Base-by-base conservation (phyloP, 1,284 basidiomycete species). In the Ceratobasidium sp. region DNA sequence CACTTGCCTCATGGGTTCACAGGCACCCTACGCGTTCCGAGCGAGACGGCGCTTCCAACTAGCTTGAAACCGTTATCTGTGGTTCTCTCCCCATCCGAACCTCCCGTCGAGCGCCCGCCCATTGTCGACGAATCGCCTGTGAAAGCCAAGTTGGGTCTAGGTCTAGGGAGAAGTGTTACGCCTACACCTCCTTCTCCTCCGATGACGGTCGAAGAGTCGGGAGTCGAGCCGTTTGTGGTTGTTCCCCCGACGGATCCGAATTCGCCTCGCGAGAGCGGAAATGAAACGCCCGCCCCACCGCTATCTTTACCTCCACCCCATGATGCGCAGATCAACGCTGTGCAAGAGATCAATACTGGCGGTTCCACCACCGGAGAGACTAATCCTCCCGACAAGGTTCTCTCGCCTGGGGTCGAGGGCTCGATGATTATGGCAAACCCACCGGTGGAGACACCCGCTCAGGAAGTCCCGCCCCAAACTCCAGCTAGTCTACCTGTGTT, bases 1-100 rank as follows among this genome's bases (percentile, higher is more conserved):
- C 12, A 46, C 26, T 46, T 74, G 15, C 71, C 71, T 7, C 6
- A 28, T 12, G 23, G 13, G 9, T 74, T 74, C 54, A 74, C n/a
- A 46, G 71, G 71, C 44, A 74, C 71, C 4, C 23, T 74, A 20
- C 71, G 57, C 12, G 71, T 74, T 44, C 71, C 71, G 38, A 62
- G 57, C 17, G 59, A 74, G 7, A 54, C 46, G 23, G 44, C 46
- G 3, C 57, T 74, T 23, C 71, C 71, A 5, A 23, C 71, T 12
- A 74, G 71, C 48, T n/a, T 74, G 44, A 59, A 59, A 42, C 54
- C 71, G 1, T 46, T 33, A 20, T 62, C 57, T 15, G 71, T 74
- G 20, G 71, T 74, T 7, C 57, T 74, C 2, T 48, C 71, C 5
- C 71, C 71, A 23, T 62, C 57, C 13, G 71, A 74, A 48, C 71